Base-by-base conservation (phyloP, 352 stramenopile genomes). In the Nothophytophthora sp. region DNA sequence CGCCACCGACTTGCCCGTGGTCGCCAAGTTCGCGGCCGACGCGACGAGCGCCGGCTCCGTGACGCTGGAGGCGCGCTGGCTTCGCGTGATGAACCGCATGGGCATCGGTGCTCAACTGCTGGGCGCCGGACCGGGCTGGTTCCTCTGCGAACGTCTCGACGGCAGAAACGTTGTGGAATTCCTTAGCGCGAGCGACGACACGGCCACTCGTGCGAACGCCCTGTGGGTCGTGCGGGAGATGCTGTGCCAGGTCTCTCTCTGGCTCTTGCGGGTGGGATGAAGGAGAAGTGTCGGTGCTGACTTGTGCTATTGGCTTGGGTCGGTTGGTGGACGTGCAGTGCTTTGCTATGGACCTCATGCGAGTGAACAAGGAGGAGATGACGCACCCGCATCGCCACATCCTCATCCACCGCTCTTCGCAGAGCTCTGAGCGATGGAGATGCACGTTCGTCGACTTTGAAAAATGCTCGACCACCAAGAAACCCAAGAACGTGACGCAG, bases 351-450 rank as follows among this genome's bases (percentile, higher is more conserved):
- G 81, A 89, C 61, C 63, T 70, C 41, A 79, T 89, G 63, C 65
- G 76, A 5, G 74, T 89, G 36, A 91, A 89, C 60, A 91, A 91
- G 60, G 81, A 85, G 41, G 81, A 91, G 55, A 91, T 91, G 81
- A 91, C 77, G 9, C 81, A 91, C 38, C 81, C 81, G 28, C 81
- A 83, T 27, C 77, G 77, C 37, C 81, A 91, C 34, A 87, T 91
- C 19, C 76, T 90, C 46, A 45, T 91, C 25, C 50, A 64, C 6
- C 50, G 27, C 40, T 61, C 40, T 11, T 51, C 28, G n/a, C 53
- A 51, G 32, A 39, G 41, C 22, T 34, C 30, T 29, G 13, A 4
- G 29, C 49, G 40, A 33, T 85, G 69, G 69, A 63, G 60, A 34
- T 88, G 77, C 52, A 76, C 75, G 9, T 89, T 91, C 37, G 64